Evolutionary conservation across 257 asterid genomes (phyloP), one percentile per base, ranked within the genome.

Genomic region (Penstemon eatonii): DNA sequence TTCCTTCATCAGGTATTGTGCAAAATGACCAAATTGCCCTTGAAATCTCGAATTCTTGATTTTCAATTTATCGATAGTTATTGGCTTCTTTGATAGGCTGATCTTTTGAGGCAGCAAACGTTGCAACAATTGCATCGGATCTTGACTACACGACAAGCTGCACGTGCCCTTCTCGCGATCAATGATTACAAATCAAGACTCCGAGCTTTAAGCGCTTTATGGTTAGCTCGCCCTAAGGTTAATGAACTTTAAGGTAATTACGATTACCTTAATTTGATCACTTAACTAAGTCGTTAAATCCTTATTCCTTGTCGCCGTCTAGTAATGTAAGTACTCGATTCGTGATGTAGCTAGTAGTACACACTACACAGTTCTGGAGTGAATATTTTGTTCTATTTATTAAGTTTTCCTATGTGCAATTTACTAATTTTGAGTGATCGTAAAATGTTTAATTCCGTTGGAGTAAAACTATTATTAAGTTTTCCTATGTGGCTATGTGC

Each of bases 121-220:
- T 65, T 93, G 67, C 99, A 90, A 70, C 99, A 87, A 74, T 72
- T 93, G 85, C 95, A 86, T 67, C 71, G 96, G 59, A 90, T 93
- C 72, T 73, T 93, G 78, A 90, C 96, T 1, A 87, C 97, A 5
- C 92, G 96, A 37, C 97, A 93, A 83, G 96, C 96, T 51, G 97
- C 97, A 3, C 91, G 91, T 0, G 99, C 97, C 15, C 88, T 93
- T 57, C 87, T 93, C 18, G 97, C 89, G 53, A 88, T 93, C 56
- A 84, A 76, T 2, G 97, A 93, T 75, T 85, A 85, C 83, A 90
- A 66, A 82, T 80, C 97, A 18, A 86, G 95, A 79, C 96, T 93
- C 25, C 86, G 87, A 1, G 96, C 96, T 38, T 74, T 90, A 60
- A 88, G 96, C 51, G 85, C 95, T 0, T 68, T 93, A 69, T 93